Conservation (phyloP, 306 rosid species). For the Corylus heterophylla region DNA sequence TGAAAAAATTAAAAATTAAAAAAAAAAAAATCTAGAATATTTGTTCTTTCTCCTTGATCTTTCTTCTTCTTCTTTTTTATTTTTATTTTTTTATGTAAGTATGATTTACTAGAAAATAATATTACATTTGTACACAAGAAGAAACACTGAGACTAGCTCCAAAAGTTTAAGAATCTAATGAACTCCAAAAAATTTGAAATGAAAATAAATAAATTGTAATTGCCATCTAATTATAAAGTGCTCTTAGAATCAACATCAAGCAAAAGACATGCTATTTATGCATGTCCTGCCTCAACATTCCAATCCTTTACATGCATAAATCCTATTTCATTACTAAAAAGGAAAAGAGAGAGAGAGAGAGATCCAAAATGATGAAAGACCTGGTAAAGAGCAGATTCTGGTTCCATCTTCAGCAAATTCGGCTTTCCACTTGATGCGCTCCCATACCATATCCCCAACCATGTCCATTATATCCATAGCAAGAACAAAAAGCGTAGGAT, state of each 20-base stretch:
- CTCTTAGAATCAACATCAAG: not conserved
- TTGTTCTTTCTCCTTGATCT: too few relatives aligned
- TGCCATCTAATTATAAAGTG: not conserved
- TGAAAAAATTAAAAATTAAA: not conserved
- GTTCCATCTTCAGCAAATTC: slow-evolving; percentile 80
- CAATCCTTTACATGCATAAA: not conserved
- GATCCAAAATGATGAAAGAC: slow-evolving; percentile 40
- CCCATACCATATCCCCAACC: slow-evolving; percentile 94
- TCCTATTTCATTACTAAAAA: slow-evolving; percentile 2
- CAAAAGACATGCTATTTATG: slow-evolving; percentile 1
- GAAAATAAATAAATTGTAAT: not conserved
- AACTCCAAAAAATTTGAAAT: not conserved
- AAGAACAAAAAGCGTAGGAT: slow-evolving; percentile 90
- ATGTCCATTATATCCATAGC: slow-evolving; percentile 86
- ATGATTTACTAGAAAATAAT: not conserved
- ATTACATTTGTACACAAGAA: not conserved
- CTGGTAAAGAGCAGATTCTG: slow-evolving; percentile 56
- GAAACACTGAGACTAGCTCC: not conserved
- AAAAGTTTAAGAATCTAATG: not conserved
- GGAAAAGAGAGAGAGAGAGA: slow-evolving; percentile 18
- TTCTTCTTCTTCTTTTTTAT: not conserved
- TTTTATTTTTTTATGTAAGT: not conserved
- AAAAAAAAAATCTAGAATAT: too few relatives aligned
- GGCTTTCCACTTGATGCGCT: slow-evolving; percentile 79
- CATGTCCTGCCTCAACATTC: slow-evolving; percentile 7